These are phyloP conservation scores for Epichloe gansuensis DNA, from an alignment of 2,329 filamentous ascomycete genomes.

Conservation along the genomic window DNA sequence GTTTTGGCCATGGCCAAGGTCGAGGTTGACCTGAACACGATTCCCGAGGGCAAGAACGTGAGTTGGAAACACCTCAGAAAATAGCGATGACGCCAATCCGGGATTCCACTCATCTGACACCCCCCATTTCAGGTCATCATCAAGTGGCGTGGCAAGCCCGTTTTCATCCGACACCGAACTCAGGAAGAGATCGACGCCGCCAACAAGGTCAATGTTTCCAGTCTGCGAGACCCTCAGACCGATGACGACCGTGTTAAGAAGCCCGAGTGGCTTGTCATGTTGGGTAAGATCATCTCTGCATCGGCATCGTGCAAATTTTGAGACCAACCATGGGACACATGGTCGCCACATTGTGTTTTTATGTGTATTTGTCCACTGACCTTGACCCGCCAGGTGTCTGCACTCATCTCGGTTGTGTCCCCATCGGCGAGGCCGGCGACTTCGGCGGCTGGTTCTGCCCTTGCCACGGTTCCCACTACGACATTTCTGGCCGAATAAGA, in stretches of 20 bases:
- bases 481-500: conserved; percentile 96
- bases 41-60: conserved; percentile 99
- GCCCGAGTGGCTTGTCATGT: conserved; percentile 97
- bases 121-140: conserved; percentile 65
- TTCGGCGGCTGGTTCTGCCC: conserved; percentile 99
- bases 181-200: conserved; percentile 86
- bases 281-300: conserved; percentile 45
- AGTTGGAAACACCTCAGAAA: conserved; percentile 21
- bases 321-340: neutral
- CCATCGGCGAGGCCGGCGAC: conserved; percentile 96
- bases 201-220: conserved; percentile 70
- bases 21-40: conserved; percentile 81
- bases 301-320: neutral
- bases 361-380: neutral
- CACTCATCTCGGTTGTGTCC: conserved; percentile 98
- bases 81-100: neutral
- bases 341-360: neutral
- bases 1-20: conserved; percentile 99
- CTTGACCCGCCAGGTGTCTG: conserved; percentile 58
- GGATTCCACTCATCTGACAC: neutral
- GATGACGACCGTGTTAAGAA: conserved; percentile 93
- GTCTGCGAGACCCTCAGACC: conserved; percentile 79
- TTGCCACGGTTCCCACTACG: conserved; percentile 99
- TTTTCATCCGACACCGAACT: conserved; percentile 99
- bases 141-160: conserved; percentile 99